Percentiles rank a stretch among this genome's conserved stretches.
phyloP scores from a whole-genome alignment of 331 rosid genomes.

The Phaseolus coccineus region DNA sequence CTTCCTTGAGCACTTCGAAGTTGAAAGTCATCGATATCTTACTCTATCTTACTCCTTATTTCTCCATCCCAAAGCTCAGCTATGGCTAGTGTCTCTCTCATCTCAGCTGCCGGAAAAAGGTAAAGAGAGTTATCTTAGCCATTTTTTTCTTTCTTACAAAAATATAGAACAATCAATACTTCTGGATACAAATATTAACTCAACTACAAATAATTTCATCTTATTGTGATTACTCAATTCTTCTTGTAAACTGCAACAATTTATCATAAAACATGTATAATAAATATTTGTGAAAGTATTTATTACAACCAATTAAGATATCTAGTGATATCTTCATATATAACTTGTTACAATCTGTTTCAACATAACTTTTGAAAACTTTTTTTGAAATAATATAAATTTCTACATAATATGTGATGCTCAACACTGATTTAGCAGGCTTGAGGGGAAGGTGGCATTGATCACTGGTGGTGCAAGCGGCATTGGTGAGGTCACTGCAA shows the following conservation, averaged over 20 bases:
- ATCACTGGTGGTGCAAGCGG: conserved; percentile 63
- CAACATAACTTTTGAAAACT: too few relatives aligned
- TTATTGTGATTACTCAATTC: too few relatives aligned
- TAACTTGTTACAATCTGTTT: too few relatives aligned
- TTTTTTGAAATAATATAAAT: too few relatives aligned
- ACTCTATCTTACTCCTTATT: background rate
- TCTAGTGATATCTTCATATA: background rate
- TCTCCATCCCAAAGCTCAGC: background rate
- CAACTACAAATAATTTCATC: too few relatives aligned
- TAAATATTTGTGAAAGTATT: too few relatives aligned
- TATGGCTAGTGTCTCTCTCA: conserved; percentile 4
- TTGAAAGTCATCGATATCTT: background rate
- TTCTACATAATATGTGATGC: too few relatives aligned
- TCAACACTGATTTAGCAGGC: background rate
- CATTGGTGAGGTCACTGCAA: conserved; percentile 52
- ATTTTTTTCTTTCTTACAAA: background rate
- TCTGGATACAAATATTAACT: too few relatives aligned
- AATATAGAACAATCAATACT: too few relatives aligned
- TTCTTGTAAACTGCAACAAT: too few relatives aligned
- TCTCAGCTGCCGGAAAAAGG: conserved; percentile 49
- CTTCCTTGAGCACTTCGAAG: background rate
- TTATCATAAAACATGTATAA: too few relatives aligned
- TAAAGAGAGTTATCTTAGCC: background rate
- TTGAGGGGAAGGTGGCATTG: conserved; percentile 51
- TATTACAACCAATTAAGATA: too few relatives aligned